Evolutionary conservation across 169 alveolate genomes (phyloP), one percentile per base, ranked within the genome.

Genomic region (Plasmodium fragile): DNA sequence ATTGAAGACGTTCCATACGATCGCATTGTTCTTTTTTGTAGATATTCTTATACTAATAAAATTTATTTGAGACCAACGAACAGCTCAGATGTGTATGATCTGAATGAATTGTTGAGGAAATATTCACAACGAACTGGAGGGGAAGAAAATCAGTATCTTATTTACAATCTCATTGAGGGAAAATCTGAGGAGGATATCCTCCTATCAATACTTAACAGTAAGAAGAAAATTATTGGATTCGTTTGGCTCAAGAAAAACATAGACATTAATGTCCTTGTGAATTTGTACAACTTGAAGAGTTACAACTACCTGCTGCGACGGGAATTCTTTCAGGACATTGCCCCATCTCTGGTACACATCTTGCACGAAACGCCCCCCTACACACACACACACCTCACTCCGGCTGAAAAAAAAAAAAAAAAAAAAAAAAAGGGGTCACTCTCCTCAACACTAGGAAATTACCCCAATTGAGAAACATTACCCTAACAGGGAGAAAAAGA

Each of bases 161-260:
- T 87, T 5, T 87, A 87, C 49, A 81, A 87, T 43, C 78, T 87
- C 8, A 87, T 87, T 77, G 93, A 87, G 22, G 78, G 65, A 18
- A 87, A 87, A 65, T 77, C 87, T 28, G 82, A 87, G 11, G 71
- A 77, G 28, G 93, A 87, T 30, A 87, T 87, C 43, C 45, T 87
- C 36, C 45, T 87, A 18, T 77, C 79, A 1, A 78, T 87, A 28
- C 41, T 87, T 36, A 87, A 87, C 65, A 77, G 43, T 78, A 77
- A 79, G 70, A 79, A 87, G 30, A 87, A 87, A 77, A 87, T 87
- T 4, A 75, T 87, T 10, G 93, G 93, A 3, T 87, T 87, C 18
- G 41, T 36, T 22, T 87, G 85, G 75, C 39, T 87, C 53, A 87
- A 71, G 52, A 87, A 87, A 78, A 77, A 87, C 73, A 87, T 87